These are phyloP conservation scores for Ammopiptanthus mongolicus DNA, from an alignment of 306 rosid genomes.

Conservation along the genomic window DNA sequence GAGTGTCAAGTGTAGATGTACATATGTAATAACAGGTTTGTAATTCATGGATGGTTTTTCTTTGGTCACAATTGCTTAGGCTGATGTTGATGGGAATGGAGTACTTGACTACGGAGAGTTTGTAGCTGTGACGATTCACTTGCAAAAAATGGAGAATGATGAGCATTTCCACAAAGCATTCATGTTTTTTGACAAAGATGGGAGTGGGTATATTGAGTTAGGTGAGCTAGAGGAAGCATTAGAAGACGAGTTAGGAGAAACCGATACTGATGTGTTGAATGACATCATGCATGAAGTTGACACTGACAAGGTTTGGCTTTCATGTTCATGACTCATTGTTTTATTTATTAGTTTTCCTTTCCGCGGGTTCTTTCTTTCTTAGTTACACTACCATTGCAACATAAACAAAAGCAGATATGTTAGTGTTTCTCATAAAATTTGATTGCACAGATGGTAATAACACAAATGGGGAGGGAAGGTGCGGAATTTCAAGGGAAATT, in stretches of 20 bases:
- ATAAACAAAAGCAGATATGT: conserved; percentile 2
- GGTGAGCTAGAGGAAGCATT: conserved; percentile 72
- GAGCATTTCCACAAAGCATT: conserved; percentile 91
- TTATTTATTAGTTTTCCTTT: not conserved
- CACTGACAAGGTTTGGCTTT: conserved; percentile 81
- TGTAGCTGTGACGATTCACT: conserved; percentile 95
- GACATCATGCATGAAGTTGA: conserved; percentile 97
- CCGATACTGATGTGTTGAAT: conserved; percentile 62
- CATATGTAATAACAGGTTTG: not conserved
- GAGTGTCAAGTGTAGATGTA: not conserved
- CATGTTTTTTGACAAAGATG: conserved; percentile 80
- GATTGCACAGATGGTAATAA: not conserved
- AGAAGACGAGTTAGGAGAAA: conserved; percentile 75
- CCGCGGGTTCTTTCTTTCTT: not conserved
- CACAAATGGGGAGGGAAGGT: not conserved
- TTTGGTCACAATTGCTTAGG: conserved; percentile 41
- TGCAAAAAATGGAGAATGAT: conserved; percentile 96
- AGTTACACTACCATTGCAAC: not conserved
- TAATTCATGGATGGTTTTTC: conserved; percentile 13
- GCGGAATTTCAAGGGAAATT: not conserved
- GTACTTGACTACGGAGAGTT: conserved; percentile 96
- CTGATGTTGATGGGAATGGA: conserved; percentile 99
- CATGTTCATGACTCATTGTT: conserved; percentile 10
- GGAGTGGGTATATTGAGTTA: conserved; percentile 81
- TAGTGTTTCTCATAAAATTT: not conserved